Evolutionary conservation across 2,329 filamentous ascomycete genomes (phyloP).

Genomic region (Phaeosphaeria sp.): DNA sequence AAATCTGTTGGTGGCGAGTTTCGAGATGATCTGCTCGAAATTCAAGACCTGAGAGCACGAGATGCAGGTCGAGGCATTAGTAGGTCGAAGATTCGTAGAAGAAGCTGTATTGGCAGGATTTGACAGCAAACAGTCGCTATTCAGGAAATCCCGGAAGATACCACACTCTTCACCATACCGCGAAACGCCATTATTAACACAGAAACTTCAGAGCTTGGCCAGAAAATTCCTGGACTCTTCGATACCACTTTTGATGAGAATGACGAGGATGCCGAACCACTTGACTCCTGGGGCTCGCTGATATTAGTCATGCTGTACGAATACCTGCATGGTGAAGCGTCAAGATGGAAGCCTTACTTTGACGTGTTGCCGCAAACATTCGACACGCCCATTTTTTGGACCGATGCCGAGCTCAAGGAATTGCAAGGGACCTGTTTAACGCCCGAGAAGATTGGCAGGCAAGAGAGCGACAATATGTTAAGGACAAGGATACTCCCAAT

Average conservation of each 20-base stretch:
- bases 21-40: slow-evolving; percentile 26
- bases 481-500: slow-evolving; percentile 20
- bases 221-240: slow-evolving; percentile 23
- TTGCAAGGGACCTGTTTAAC: slow-evolving; percentile 26
- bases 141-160: slow-evolving; percentile 21
- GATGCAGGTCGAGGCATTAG: slow-evolving; percentile 32
- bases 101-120: not conserved
- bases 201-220: slow-evolving; percentile 22
- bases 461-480: slow-evolving; percentile 26
- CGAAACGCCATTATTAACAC: slow-evolving; percentile 27
- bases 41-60: slow-evolving; percentile 22
- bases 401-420: slow-evolving; percentile 24
- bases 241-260: slow-evolving; percentile 17
- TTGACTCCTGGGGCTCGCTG: slow-evolving; percentile 28
- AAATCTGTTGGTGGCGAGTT: slow-evolving; percentile 27
- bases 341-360: slow-evolving; percentile 31
- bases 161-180: slow-evolving; percentile 27
- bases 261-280: slow-evolving; percentile 19
- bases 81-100: slow-evolving; percentile 3
- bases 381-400: slow-evolving; percentile 33
- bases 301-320: slow-evolving; percentile 32
- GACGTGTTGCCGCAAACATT: slow-evolving; percentile 26
- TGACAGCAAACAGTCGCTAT: slow-evolving; percentile 18
- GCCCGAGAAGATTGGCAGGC: slow-evolving; percentile 26
- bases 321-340: slow-evolving; percentile 23